These are phyloP conservation scores for Eucalyptus pauciflora DNA, from an alignment of 345 rosid species.

Conservation along the genomic window DNA sequence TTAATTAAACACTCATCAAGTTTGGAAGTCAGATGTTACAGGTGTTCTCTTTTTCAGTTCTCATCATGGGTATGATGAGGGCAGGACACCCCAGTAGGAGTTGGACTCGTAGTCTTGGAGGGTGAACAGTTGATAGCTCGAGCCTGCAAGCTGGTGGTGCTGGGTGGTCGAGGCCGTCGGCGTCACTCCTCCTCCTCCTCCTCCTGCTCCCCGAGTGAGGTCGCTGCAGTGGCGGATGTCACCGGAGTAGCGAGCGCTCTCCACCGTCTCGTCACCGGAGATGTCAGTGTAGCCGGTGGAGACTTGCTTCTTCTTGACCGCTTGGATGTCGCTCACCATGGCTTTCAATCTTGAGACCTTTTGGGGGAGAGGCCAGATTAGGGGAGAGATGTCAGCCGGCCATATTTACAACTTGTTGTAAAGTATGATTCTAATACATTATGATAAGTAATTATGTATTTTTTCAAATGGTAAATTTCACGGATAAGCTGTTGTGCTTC, in stretches of 20 bases:
- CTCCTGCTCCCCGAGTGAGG: background rate
- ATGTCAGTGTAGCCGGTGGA: constrained; percentile 31
- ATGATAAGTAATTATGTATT: background rate
- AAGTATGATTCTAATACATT: background rate
- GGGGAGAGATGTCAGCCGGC: background rate
- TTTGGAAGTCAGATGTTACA: background rate
- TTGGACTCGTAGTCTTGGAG: constrained; percentile 13
- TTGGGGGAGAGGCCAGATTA: background rate
- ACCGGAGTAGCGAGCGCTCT: constrained; percentile 29
- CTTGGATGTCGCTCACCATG: constrained; percentile 28
- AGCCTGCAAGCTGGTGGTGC: constrained; percentile 4
- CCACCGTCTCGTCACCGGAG: constrained; percentile 61
- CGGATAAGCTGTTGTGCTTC: background rate
- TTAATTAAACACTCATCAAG: background rate
- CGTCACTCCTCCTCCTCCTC: background rate
- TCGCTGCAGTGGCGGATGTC: constrained; percentile 1
- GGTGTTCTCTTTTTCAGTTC: background rate
- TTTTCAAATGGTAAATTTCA: background rate
- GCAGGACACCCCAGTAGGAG: background rate
- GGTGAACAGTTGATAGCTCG: constrained; percentile 20
- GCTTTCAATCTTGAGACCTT: constrained; percentile 52
- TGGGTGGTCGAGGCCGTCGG: background rate
- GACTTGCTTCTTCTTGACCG: constrained; percentile 17
- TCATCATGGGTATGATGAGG: background rate
- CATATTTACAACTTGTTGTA: background rate